These are phyloP conservation scores for Strobilomyces echinocephalus DNA, from an alignment of 768 basidiomycete species.

Conservation along the genomic window DNA sequence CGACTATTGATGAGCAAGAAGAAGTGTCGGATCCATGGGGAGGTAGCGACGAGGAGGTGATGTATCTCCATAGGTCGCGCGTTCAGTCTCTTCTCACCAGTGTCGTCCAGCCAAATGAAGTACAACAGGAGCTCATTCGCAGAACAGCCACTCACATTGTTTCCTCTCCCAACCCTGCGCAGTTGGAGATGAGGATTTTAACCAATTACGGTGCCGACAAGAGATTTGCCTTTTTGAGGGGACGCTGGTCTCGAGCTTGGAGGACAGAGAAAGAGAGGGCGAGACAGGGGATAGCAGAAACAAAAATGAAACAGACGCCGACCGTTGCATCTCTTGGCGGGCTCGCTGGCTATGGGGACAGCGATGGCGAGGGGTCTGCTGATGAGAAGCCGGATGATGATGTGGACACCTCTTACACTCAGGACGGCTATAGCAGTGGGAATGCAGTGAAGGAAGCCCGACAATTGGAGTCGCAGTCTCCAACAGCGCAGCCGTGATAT, in stretches of 20 bases:
- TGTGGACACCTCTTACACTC: not conserved
- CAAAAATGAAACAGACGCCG: slow-evolving; percentile 13
- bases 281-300: slow-evolving; percentile 28
- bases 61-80: not conserved
- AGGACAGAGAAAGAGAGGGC: slow-evolving; percentile 45
- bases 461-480: slow-evolving; percentile 1
- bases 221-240: slow-evolving; percentile 78
- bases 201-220: slow-evolving; percentile 78
- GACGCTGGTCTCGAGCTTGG: slow-evolving; percentile 72
- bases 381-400: slow-evolving; percentile 8
- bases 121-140: slow-evolving; percentile 61
- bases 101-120: slow-evolving; percentile 48
- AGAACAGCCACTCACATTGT: slow-evolving; percentile 68
- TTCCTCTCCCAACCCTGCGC: slow-evolving; percentile 69
- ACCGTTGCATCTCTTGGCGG: slow-evolving; percentile 39
- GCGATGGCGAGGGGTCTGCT: slow-evolving; percentile 35
- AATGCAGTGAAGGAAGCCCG: slow-evolving; percentile 40
- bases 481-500: too few species aligned
- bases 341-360: slow-evolving; percentile 57
- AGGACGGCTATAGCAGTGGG: not conserved
- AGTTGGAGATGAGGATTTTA: slow-evolving; percentile 84
- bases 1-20: slow-evolving; percentile 38
- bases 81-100: slow-evolving; percentile 8
- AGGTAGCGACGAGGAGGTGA: slow-evolving; percentile 67
- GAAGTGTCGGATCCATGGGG: slow-evolving; percentile 54